Base-by-base conservation (phyloP, 2,329 filamentous ascomycete genomes). In the Clarireedia homoeocarpa region DNA sequence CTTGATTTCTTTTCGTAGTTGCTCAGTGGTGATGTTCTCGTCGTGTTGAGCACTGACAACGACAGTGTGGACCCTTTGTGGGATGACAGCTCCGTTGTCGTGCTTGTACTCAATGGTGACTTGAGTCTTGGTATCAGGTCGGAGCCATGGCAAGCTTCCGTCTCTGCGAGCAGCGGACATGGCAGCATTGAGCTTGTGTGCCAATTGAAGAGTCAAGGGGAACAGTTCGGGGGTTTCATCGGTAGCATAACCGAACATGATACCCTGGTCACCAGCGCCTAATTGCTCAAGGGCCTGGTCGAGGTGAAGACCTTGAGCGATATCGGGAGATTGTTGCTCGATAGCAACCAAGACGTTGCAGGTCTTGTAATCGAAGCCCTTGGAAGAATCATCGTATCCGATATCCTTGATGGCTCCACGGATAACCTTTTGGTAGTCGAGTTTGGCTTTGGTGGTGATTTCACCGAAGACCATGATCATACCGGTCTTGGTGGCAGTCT, bases 331-430 rank as follows among this genome's bases (percentile, higher is more conserved):
- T 79, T 99, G 94, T 80, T 99, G 85, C 86, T 99, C 94, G 75
- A 99, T 96, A 77, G 92, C 94, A 69, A 97, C 91, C 68, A 97
- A 85, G 71, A 99, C 84, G 81, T 96, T 97, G 81, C 88, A 92
- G 67, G 94, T 99, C 87, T 97, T 97, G 90, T 96, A 96, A 81
- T 99, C 94, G 77, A 99, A 99, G 62, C 94, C 94, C 86, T 99
- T 99, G 70, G 83, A 81, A 56, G 94, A 97, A 76, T 88, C 84
- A 78, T 99, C 94, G 78, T 97, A 99, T 70, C 94, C 94, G 72
- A 99, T 99, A 73, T 95, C 92, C 84, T 96, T 92, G 84, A 99
- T 91, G 73, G 91, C 84, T 63, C 85, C 77, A 75, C 94, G 92
- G 75, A 99, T 90, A 70, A 96, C 82, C 81, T 91, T 95, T 77